Evolutionary conservation across 1,139 yeast genomes (phyloP).

Genomic region (Taphrina betulina): DNA sequence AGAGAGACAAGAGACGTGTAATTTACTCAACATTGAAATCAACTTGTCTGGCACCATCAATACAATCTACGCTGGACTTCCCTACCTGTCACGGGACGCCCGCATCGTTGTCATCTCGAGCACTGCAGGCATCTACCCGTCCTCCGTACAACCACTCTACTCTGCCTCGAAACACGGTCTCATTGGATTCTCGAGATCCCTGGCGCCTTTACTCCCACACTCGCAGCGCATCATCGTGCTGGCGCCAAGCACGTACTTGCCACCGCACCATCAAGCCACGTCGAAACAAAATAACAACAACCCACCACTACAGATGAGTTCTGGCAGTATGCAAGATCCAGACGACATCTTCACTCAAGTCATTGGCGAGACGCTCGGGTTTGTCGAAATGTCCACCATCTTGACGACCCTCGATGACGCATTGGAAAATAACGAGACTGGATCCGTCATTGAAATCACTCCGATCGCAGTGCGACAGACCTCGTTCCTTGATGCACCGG

Average conservation of each 20-base stretch:
- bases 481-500: conserved; percentile 7
- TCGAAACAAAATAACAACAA: neutral
- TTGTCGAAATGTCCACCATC: conserved; percentile 20
- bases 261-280: conserved; percentile 16
- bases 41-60: conserved; percentile 25
- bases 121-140: conserved; percentile 29
- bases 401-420: conserved; percentile 7
- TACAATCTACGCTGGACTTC: conserved; percentile 14
- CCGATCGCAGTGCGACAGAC: neutral
- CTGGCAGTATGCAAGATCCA: neutral
- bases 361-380: conserved; percentile 29
- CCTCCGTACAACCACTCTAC: conserved; percentile 29
- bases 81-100: conserved; percentile 1
- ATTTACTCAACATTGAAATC: conserved; percentile 21
- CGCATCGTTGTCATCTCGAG: conserved; percentile 17
- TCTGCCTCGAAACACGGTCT: conserved; percentile 26
- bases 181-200: conserved; percentile 17
- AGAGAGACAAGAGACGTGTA: neutral
- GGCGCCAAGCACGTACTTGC: conserved; percentile 30
- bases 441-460: conserved; percentile 18
- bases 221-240: conserved; percentile 21
- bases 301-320: neutral
- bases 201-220: conserved; percentile 18
- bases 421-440: conserved; percentile 1
- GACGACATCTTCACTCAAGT: conserved; percentile 20